phyloP scores from a whole-genome alignment of 768 basidiomycete genomes.

The Kwoniella newhampshirensis region DNA sequence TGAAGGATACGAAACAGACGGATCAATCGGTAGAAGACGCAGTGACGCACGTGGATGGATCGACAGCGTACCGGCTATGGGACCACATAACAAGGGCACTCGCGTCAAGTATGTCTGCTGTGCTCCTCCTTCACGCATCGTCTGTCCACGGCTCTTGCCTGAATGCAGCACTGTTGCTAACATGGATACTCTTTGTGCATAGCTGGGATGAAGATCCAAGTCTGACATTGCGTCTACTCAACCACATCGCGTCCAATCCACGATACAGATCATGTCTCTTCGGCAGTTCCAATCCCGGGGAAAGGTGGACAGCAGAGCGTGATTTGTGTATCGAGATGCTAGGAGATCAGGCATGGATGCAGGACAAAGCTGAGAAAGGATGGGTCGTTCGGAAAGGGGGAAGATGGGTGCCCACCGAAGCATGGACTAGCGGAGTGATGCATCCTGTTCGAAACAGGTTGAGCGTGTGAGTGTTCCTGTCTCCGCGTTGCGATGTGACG shows the following conservation, averaged over 20 bases:
- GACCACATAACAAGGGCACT: not conserved
- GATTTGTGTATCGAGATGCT: constrained; percentile 4
- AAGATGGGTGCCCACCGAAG: constrained; percentile 2
- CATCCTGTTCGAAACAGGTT: not conserved
- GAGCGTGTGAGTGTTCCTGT: constrained; percentile 1
- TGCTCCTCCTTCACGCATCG: too few species aligned
- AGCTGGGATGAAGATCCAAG: constrained; percentile 3
- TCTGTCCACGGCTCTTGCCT: not conserved
- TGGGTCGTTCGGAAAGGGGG: not conserved
- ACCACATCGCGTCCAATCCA: not conserved
- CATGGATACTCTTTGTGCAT: not conserved
- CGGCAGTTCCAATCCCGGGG: constrained; percentile 2
- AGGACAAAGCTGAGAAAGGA: constrained; percentile 3
- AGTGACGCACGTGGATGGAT: too few species aligned
- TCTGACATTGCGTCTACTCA: not conserved
- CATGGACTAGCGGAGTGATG: constrained; percentile 1
- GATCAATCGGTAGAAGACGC: too few species aligned
- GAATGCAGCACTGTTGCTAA: not conserved
- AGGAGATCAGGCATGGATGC: not conserved
- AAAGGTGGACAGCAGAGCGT: constrained; percentile 3
- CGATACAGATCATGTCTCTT: not conserved
- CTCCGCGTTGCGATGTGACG: too few species aligned
- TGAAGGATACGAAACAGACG: too few species aligned
- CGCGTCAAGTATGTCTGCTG: not conserved
- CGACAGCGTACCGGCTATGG: not conserved